A percentile compares a stretch with the other conserved stretches of the same genome.
Conservation (phyloP, 805 yeast species). For the Candida ovalis region DNA sequence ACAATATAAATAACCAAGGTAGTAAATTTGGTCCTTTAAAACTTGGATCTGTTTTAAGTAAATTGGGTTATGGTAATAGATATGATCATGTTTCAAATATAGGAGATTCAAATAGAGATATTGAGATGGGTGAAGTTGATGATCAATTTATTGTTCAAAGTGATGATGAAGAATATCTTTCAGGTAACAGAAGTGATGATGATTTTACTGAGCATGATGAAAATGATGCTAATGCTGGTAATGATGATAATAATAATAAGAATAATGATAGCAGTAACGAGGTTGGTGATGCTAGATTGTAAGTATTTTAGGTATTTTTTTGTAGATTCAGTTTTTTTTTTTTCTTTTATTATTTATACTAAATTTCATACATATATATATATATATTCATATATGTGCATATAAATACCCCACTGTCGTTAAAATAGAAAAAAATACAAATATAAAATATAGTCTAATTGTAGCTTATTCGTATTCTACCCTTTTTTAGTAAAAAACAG, state of each 20-base stretch:
- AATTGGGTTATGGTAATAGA: constrained; percentile 36
- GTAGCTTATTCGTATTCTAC: too few species aligned
- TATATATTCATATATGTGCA: too few species aligned
- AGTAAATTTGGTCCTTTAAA: constrained; percentile 3
- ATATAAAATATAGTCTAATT: too few species aligned
- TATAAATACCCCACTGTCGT: too few species aligned
- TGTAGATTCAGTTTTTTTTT: too few species aligned
- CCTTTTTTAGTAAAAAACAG: too few species aligned
- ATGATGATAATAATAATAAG: background rate
- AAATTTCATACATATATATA: too few species aligned
- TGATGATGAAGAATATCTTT: constrained; percentile 39
- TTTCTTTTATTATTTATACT: too few species aligned
- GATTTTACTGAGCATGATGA: constrained; percentile 1
- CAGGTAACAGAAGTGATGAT: constrained; percentile 2
- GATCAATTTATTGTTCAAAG: constrained; percentile 47
- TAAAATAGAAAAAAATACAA: too few species aligned
- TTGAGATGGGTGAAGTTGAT: constrained; percentile 39
- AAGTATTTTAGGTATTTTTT: too few species aligned
- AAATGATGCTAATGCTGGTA: background rate
- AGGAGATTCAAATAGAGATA: constrained; percentile 24
- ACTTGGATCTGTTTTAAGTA: constrained; percentile 21
- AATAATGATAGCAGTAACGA: too few species aligned
- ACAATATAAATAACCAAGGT: background rate
- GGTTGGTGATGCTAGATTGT: background rate
- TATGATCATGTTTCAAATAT: constrained; percentile 28